Base-by-base conservation (phyloP, 2,329 filamentous ascomycete genomes). In the Xylariales sp. region DNA sequence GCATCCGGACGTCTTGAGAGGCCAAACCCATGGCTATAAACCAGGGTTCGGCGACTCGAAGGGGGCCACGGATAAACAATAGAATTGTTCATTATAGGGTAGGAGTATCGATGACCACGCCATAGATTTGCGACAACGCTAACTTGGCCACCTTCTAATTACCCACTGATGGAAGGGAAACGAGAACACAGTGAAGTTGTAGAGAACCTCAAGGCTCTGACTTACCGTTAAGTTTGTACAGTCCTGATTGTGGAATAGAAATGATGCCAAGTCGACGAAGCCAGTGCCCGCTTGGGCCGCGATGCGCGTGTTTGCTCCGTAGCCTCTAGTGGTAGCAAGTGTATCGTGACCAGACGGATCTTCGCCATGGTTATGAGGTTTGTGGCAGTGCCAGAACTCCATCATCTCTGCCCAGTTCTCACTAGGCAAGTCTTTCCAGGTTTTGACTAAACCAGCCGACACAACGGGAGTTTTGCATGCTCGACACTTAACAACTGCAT, bases 401-500 rank as follows among this genome's bases (percentile, higher is more conserved):
- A 98, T 98, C 90, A 98, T 95, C 65, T 98, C 93, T 1, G 93
- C 94, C 93, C 93, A 98, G 54, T 95, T 91, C 52, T 95, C 89
- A 55, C 89, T 95, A 0, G 93, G 93, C 14, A 98, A 67, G 55
- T 98, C 89, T 62, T 91, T 95, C 91, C 93, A 98, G 25, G 65
- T 60, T 27, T 60, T 64, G 6, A 78, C 66, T 4, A 36, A 49
- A 6, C 57, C 63, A 4, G 51, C 38, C 1, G 51, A 28, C 11
- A 78, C 61, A 14, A 78, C 42, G 2, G 37, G 42, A 13, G 54
- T 41, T 30, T 46, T 35, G 57, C 69, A 72, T 45, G 48, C 37
- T 41, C 69, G 60, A 51, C 71, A 72, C 19, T 47, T 39, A 50
- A 84, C 53, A 13, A 55, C 40, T 24, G 67, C 53, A 16, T 54